Base-by-base conservation (phyloP, 176 grass and related monocot species). In the Bonia amplexicaulis region DNA sequence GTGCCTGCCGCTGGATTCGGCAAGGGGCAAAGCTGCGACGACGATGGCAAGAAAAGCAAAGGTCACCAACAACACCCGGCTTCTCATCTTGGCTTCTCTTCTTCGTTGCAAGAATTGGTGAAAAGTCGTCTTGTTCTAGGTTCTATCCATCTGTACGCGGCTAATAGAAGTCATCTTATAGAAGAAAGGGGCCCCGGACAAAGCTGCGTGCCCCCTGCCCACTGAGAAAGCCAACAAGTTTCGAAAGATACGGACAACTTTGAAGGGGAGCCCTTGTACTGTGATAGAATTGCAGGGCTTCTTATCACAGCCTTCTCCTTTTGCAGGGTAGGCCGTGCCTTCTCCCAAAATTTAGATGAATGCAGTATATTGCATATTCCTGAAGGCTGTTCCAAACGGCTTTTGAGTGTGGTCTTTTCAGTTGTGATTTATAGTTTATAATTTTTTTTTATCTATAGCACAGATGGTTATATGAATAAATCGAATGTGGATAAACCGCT, bases 111-210 rank as follows among this genome's bases (percentile, higher is more conserved):
- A 47, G 37, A 74, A 47, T 17, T n/a, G 27, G 39, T 1, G 55
- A 4, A 3, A 41, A 33, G 23, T 20, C 11, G 23, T 20, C 11
- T 55, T 66, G 71, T 7, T 60, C 6, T 49, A 6, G 29, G 16
- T 66, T 31, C 10, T 76, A 33, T 65, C 12, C 10, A 29, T 84
- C 76, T 82, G 84, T 86, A 82, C 66, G 88, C 88, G 88, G 84
- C 84, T 86, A 90, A 82, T n/a, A 73, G 88, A 82, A 82, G 73
- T 73, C 66, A 49, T 78, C 55, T 90, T 90, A 72, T 78, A 86
- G 40, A 6, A 9, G 20, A 12, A 0, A 0, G 37, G 70, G 27
- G 25, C 7, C 60, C 3, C 2, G 54, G 17, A 45, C 60, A 42
- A 71, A 65, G 37, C 71, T 44, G 60, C 15, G 58, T n/a, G 78